Evolutionary conservation across 2,329 filamentous ascomycete species (phyloP).

Genomic region (Cladosporium austrohemisphaericum): DNA sequence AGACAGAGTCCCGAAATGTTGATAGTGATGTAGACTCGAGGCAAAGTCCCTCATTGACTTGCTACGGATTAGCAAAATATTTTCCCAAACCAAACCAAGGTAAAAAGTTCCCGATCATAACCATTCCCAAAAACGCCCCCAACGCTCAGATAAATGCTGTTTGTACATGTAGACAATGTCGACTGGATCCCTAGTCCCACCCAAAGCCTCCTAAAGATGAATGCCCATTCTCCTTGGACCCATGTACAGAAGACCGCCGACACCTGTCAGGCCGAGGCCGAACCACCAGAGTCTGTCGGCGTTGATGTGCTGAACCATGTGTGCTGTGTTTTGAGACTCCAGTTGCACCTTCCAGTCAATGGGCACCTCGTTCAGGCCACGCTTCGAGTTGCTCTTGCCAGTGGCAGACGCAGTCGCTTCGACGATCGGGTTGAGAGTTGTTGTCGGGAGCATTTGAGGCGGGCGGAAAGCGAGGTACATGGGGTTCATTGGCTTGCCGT

Average conservation of each 20-base stretch:
- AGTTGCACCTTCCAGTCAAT: constrained; percentile 37
- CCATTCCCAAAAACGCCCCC: constrained; percentile 1
- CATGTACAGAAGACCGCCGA: constrained; percentile 48
- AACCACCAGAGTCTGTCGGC: constrained; percentile 51
- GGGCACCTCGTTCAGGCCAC: constrained; percentile 34
- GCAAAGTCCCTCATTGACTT: no score
- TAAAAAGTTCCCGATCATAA: no score
- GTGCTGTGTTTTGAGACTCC: constrained; percentile 23
- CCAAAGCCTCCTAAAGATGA: constrained; percentile 11
- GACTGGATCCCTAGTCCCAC: background rate
- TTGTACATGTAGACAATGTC: constrained; percentile 4
- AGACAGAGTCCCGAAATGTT: no score
- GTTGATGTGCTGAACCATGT: constrained; percentile 35
- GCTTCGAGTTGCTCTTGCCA: constrained; percentile 29
- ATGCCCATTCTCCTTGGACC: constrained; percentile 36
- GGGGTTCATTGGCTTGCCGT: constrained; percentile 63
- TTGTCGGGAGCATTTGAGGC: constrained; percentile 67
- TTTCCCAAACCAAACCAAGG: background rate
- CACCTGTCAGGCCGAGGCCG: constrained; percentile 45
- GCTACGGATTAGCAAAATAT: background rate
- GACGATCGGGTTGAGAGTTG: constrained; percentile 57
- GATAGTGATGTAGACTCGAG: no score
- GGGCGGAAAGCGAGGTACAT: constrained; percentile 62
- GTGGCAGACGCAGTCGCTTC: constrained; percentile 35
- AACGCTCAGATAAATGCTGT: background rate